Evolutionary conservation across 202 grass and related monocot species (phyloP).

Genomic region (Elaeis oleifera): DNA sequence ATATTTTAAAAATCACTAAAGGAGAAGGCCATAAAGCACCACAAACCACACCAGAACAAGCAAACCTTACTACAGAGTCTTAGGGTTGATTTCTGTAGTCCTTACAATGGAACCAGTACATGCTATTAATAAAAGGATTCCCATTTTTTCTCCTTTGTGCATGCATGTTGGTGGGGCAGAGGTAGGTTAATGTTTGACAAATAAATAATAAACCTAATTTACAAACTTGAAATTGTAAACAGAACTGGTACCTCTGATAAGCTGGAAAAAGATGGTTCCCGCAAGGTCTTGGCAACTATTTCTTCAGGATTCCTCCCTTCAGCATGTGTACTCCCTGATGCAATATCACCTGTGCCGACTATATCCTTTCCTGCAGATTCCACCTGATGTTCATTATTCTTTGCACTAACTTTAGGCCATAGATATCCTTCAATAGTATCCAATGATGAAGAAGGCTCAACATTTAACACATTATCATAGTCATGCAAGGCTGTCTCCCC

Average conservation of each 20-base stretch:
- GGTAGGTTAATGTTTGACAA: too few relatives aligned
- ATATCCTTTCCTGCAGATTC: conserved; percentile 19
- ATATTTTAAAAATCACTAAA: too few relatives aligned
- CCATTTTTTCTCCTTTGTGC: too few relatives aligned
- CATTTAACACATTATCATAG: conserved; percentile 44
- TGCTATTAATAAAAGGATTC: too few relatives aligned
- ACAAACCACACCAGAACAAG: too few relatives aligned
- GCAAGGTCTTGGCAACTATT: conserved; percentile 26
- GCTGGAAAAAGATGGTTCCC: conserved; percentile 32
- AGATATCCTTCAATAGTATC: conserved; percentile 58
- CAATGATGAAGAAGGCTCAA: conserved; percentile 76
- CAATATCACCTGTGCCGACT: conserved; percentile 2
- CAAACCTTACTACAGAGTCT: too few relatives aligned
- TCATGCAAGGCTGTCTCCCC: conserved; percentile 44
- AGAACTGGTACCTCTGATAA: conserved; percentile 55
- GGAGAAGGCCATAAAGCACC: too few relatives aligned
- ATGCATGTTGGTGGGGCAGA: too few relatives aligned
- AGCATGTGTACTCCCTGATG: conserved; percentile 28
- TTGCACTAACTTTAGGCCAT: conserved; percentile 58
- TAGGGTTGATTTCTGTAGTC: too few relatives aligned
- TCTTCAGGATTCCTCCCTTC: conserved; percentile 31
- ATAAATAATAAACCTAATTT: too few relatives aligned
- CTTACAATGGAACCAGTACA: too few relatives aligned
- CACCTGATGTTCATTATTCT: conserved; percentile 23
- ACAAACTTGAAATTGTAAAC: background rate